These are phyloP conservation scores for Monsonia emarginata DNA, from an alignment of 441 rosid species.

Conservation along the genomic window DNA sequence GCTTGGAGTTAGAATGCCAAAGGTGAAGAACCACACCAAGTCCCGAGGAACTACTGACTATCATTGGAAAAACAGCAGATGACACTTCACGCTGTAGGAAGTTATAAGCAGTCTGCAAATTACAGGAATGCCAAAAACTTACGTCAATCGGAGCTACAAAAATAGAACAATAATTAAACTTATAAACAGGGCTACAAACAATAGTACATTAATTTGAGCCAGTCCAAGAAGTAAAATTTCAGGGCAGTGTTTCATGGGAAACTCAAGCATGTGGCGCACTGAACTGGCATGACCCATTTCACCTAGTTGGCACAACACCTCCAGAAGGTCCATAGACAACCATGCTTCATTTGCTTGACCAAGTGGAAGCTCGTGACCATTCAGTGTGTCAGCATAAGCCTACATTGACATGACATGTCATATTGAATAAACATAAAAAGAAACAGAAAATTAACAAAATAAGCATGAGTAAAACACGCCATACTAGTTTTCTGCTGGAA, in stretches of 20 bases:
- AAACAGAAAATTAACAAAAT: slow-evolving; percentile 13
- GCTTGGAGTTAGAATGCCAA: slow-evolving; percentile 67
- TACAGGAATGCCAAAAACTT: neutral
- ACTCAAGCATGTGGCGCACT: slow-evolving; percentile 60
- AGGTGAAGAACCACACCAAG: slow-evolving; percentile 56
- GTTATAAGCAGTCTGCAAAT: slow-evolving; percentile 73
- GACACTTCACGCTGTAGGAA: slow-evolving; percentile 74
- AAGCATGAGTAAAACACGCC: slow-evolving; percentile 17
- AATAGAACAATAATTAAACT: neutral
- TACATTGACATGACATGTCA: slow-evolving; percentile 24
- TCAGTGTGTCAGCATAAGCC: slow-evolving; percentile 58
- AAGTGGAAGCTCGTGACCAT: slow-evolving; percentile 60
- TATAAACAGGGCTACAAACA: neutral
- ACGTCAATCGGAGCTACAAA: slow-evolving; percentile 2
- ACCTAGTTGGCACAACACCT: slow-evolving; percentile 78
- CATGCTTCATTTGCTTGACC: slow-evolving; percentile 76
- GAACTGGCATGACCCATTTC: slow-evolving; percentile 70
- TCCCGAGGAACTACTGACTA: slow-evolving; percentile 40
- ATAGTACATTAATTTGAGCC: slow-evolving; percentile 63
- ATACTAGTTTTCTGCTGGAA: slow-evolving; percentile 80
- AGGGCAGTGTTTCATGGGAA: slow-evolving; percentile 82
- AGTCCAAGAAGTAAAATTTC: slow-evolving; percentile 81
- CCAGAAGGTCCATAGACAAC: slow-evolving; percentile 84
- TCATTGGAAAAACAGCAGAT: slow-evolving; percentile 53
- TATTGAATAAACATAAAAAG: slow-evolving; percentile 4